Percentiles rank a stretch among this genome's conserved stretches.
Conservation (phyloP, 441 rosid species). For the Codiaeum variegatum region DNA sequence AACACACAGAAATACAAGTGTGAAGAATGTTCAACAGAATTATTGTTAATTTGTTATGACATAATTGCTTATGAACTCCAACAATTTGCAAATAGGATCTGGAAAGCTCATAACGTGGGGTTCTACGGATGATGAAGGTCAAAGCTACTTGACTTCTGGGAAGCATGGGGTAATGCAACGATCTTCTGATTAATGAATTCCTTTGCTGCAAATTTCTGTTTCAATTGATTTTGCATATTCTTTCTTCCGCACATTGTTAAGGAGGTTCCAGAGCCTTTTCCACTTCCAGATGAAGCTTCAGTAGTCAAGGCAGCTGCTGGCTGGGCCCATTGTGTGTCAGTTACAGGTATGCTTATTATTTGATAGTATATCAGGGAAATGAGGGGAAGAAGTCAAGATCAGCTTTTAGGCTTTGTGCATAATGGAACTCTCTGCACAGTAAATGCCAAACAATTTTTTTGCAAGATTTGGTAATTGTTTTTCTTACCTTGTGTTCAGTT, state of each 20-base stretch:
- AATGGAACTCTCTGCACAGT: background rate
- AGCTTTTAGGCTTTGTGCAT: background rate
- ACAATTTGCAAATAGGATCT: constrained; percentile 37
- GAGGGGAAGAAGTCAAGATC: background rate
- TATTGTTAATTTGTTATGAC: background rate
- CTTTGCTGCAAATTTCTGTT: constrained; percentile 12
- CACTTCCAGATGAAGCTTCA: constrained; percentile 63
- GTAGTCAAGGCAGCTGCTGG: constrained; percentile 75
- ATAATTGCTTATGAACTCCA: background rate
- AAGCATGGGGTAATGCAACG: constrained; percentile 72
- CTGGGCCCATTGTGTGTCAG: constrained; percentile 91
- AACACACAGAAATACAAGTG: background rate
- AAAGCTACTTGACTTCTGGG: constrained; percentile 81
- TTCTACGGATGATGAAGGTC: constrained; percentile 86
- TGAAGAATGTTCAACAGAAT: background rate
- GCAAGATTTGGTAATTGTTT: background rate
- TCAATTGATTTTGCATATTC: constrained; percentile 20
- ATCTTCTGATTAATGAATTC: constrained; percentile 14
- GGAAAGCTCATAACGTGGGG: constrained; percentile 95
- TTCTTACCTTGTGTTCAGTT: background rate
- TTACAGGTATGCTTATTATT: constrained; percentile 44
- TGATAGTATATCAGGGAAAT: background rate
- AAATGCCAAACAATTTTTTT: background rate
- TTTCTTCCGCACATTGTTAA: constrained; percentile 21
- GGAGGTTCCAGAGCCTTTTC: constrained; percentile 87